Conservation (phyloP, 768 basidiomycete species). For the Macrolepiota fuliginosa region DNA sequence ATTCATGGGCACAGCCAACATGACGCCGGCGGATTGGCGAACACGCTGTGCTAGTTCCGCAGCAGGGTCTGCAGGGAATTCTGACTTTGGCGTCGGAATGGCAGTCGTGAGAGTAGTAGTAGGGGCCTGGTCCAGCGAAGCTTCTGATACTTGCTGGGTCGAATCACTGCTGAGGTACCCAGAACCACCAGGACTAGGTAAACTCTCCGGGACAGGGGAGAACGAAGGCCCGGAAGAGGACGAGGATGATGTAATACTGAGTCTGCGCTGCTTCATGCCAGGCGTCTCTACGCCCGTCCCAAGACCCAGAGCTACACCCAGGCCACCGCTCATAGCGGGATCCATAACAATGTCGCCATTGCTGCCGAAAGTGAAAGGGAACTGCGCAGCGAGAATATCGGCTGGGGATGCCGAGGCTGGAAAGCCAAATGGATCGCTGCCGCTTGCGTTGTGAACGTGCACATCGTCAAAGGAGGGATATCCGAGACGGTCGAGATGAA, state of each 20-base stretch:
- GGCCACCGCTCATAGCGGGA: conserved; percentile 14
- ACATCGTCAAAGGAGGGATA: conserved; percentile 24
- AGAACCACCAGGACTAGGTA: conserved; percentile 26
- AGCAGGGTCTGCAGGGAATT: conserved; percentile 26
- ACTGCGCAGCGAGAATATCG: conserved; percentile 26
- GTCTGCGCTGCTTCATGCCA: conserved; percentile 33
- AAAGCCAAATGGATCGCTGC: conserved; percentile 15
- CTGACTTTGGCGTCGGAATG: not conserved
- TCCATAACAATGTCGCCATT: conserved; percentile 23
- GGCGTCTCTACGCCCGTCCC: conserved; percentile 22
- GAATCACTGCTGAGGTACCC: conserved; percentile 18
- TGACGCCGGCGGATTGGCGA: conserved; percentile 54
- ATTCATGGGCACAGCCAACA: conserved; percentile 45
- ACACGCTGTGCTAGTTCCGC: conserved; percentile 48
- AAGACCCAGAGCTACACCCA: too few species aligned
- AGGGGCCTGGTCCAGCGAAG: not conserved
- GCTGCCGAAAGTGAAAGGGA: conserved; percentile 37
- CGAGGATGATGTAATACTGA: conserved; percentile 54
- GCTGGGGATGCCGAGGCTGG: conserved; percentile 18
- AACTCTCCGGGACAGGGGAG: conserved; percentile 45
- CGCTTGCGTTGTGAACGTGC: too few species aligned
- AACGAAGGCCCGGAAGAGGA: conserved; percentile 55
- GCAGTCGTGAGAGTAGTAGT: conserved; percentile 7
- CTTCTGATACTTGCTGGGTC: conserved; percentile 16
- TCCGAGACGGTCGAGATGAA: conserved; percentile 44